Base-by-base conservation (phyloP, 352 stramenopile genomes). In the Thalassiosira hispida region DNA sequence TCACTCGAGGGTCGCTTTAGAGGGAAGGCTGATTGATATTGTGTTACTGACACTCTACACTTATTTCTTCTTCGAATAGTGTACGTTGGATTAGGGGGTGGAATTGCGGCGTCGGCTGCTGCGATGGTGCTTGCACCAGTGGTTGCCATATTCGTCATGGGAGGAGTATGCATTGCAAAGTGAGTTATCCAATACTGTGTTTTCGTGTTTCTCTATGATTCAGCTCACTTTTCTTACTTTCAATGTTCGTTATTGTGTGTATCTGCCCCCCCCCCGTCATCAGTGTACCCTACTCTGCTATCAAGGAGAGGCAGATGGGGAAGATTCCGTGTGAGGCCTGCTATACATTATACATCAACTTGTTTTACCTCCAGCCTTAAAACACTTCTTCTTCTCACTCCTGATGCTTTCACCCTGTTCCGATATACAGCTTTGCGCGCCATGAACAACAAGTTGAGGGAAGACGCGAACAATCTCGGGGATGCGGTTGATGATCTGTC, bases 401-500 rank as follows among this genome's bases (percentile, higher is more conserved):
- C n/a, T n/a, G n/a, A n/a, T n/a, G 14, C 22, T 31, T 53, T 23
- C n/a, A 59, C 29, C 4, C 42, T 46, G n/a, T n/a, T n/a, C n/a
- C n/a, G n/a, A 29, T n/a, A 25, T 61, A 23, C 51, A 77, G 67
- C 63, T 27, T 65, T 84, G 25, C 56, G 70, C 47, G 16, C 20
- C n/a, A 63, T 84, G 57, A 80, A 77, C 47, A 84, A 84, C 68
- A 73, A 53, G 33, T 70, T 84, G 59, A 79, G 53, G 35, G 38
- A 66, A 25, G 63, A 74, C 55, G 69, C 77, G 4, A 79, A 77
- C 61, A 35, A 31, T 11, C 60, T 84, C 20, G 33, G 46, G 27
- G 29, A 42, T 31, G 71, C 76, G 33, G 65, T 84, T 22, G 70
- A 84, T 35, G 12, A 51, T 33, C 33, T 84, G 25, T 18, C 29